These are phyloP conservation scores for Sanghuangporus baumii DNA, from an alignment of 1,284 basidiomycete species.

Conservation along the genomic window DNA sequence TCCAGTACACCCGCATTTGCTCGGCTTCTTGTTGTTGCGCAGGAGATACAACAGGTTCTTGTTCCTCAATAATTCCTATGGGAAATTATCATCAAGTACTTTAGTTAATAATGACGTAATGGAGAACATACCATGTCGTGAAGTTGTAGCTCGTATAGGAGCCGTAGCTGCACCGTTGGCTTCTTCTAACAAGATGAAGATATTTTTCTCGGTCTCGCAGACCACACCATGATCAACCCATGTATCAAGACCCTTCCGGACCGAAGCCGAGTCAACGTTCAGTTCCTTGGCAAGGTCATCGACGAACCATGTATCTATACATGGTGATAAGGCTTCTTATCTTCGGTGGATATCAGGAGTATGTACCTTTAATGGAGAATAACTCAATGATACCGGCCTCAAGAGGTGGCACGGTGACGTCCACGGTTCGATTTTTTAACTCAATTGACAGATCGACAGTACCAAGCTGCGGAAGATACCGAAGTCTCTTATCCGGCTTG, in stretches of 20 bases:
- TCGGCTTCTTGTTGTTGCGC: conserved; percentile 76
- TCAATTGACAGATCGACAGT: conserved; percentile 75
- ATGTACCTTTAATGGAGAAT: conserved; percentile 65
- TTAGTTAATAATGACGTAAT: neutral
- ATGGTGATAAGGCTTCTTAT: neutral
- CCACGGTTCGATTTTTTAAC: conserved; percentile 71
- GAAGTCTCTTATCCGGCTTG: conserved; percentile 86
- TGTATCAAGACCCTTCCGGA: conserved; percentile 70
- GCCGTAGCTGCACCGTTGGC: conserved; percentile 25
- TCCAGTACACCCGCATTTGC: conserved; percentile 83
- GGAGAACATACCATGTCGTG: conserved; percentile 28
- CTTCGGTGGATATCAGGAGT: neutral
- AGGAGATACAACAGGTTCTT: conserved; percentile 44
- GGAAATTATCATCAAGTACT: neutral
- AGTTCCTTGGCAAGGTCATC: conserved; percentile 63
- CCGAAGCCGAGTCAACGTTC: conserved; percentile 52
- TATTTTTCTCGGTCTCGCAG: conserved; percentile 53
- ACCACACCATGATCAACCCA: conserved; percentile 84
- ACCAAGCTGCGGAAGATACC: conserved; percentile 84
- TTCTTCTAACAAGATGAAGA: conserved; percentile 64
- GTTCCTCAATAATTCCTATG: conserved; percentile 23
- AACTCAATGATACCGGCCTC: conserved; percentile 88
- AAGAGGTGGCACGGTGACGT: conserved; percentile 76
- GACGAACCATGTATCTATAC: conserved; percentile 45
- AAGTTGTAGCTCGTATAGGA: conserved; percentile 23